A percentile compares a stretch with the other conserved stretches of the same genome.
Conservation (phyloP, 768 basidiomycete genomes). For the Boletus tomentosulus region DNA sequence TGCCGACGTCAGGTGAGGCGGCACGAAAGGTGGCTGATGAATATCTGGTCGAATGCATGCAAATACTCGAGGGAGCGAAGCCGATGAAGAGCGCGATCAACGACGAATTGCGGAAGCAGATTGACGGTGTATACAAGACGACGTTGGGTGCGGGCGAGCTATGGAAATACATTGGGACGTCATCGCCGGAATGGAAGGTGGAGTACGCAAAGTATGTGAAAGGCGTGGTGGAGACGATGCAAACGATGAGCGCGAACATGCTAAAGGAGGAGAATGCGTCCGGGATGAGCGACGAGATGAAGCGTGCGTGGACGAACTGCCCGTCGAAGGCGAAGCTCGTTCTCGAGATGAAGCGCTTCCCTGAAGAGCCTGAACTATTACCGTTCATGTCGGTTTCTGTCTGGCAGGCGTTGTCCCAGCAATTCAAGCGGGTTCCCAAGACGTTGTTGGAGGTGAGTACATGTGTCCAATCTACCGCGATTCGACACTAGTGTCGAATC, state of each 20-base stretch:
- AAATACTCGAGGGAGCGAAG: too few species aligned
- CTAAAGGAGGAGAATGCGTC: too few species aligned
- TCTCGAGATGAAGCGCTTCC: not conserved
- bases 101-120: not conserved
- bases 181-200: not conserved
- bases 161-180: not conserved
- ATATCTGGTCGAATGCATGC: too few species aligned
- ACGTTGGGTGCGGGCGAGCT: not conserved
- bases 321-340: not conserved
- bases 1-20: too few species aligned
- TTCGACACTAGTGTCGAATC: not conserved
- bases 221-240: not conserved
- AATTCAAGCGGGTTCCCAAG: not conserved
- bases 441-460: not conserved
- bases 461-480: not conserved
- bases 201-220: not conserved
- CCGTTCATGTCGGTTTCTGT: conserved; percentile 1
- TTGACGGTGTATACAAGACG: not conserved
- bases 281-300: too few species aligned
- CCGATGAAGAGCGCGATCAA: not conserved
- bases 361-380: too few species aligned
- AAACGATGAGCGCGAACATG: too few species aligned
- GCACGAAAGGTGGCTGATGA: too few species aligned
- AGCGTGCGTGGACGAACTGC: not conserved
- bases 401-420: not conserved